These are phyloP conservation scores for Fermentozyma sake DNA, from an alignment of 1,139 yeast genomes.

Conservation along the genomic window DNA sequence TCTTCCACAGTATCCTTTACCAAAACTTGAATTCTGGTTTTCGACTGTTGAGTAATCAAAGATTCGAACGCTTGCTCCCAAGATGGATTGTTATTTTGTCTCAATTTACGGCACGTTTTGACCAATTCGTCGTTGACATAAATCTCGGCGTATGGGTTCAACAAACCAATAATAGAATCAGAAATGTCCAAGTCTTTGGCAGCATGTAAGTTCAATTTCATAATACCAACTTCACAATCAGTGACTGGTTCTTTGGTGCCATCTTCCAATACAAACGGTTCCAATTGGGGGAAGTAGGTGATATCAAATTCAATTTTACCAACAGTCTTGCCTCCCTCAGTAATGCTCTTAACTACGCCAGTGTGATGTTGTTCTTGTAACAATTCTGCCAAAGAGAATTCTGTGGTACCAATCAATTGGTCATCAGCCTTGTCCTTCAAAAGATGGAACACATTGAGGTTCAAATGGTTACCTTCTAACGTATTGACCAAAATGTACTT, in stretches of 20 bases:
- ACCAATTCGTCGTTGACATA: conserved; percentile 52
- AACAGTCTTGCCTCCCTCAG: conserved; percentile 52
- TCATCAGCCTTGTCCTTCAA: conserved; percentile 49
- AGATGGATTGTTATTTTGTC: conserved; percentile 65
- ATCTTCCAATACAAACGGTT: conserved; percentile 43
- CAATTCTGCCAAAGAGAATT: conserved; percentile 53
- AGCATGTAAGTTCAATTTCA: conserved; percentile 66
- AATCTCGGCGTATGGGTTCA: conserved; percentile 69
- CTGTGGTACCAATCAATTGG: conserved; percentile 51
- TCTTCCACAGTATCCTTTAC: conserved; percentile 54
- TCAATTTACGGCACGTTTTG: conserved; percentile 55
- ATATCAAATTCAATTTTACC: conserved; percentile 61
- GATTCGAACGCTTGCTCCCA: conserved; percentile 64
- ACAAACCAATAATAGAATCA: conserved; percentile 60
- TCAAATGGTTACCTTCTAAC: conserved; percentile 53
- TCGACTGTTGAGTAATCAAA: conserved; percentile 55
- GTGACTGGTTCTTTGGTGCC: conserved; percentile 46
- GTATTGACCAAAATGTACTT: conserved; percentile 54
- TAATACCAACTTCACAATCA: conserved; percentile 65
- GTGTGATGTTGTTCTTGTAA: conserved; percentile 46
- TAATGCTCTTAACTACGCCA: conserved; percentile 31
- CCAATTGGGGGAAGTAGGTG: conserved; percentile 58
- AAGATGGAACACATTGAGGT: conserved; percentile 51
- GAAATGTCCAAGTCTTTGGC: conserved; percentile 68
- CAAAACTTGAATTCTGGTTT: conserved; percentile 48